phyloP scores from a whole-genome alignment of 441 rosid species.

The Erysimum cheiri region DNA sequence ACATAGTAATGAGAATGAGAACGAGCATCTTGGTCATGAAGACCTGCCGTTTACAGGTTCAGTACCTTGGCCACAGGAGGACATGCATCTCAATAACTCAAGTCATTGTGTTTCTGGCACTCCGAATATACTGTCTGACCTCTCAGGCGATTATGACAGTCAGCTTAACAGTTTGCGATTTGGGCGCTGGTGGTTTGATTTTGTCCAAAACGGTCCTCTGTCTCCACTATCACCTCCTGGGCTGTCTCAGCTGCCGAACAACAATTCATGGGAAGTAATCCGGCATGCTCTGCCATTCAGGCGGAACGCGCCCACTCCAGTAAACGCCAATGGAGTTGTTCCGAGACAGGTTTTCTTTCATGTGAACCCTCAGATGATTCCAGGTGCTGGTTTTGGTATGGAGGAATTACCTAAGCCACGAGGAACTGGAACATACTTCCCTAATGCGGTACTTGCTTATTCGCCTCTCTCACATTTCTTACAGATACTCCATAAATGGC shows the following conservation, averaged over 20 bases:
- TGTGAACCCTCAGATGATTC: constrained; percentile 52
- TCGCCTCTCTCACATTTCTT: constrained; percentile 35
- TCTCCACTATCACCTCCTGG: constrained; percentile 49
- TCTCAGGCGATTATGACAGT: constrained; percentile 61
- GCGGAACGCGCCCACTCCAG: constrained; percentile 46
- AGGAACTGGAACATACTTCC: constrained; percentile 91
- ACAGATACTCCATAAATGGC: constrained; percentile 5
- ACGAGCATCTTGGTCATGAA: constrained; percentile 42
- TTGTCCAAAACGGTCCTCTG: constrained; percentile 48
- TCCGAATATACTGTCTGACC: constrained; percentile 56
- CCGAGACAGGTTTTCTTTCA: constrained; percentile 55
- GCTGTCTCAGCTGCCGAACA: constrained; percentile 55
- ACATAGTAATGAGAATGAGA: constrained; percentile 43
- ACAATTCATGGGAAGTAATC: constrained; percentile 67
- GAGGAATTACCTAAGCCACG: constrained; percentile 75
- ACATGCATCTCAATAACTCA: constrained; percentile 48
- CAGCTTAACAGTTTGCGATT: constrained; percentile 51
- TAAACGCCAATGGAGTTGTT: constrained; percentile 54
- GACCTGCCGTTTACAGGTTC: constrained; percentile 47
- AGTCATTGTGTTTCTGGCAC: constrained; percentile 43
- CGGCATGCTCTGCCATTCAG: constrained; percentile 56
- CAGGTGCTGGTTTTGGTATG: constrained; percentile 54
- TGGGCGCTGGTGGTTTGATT: constrained; percentile 56
- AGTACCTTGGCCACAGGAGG: constrained; percentile 50
- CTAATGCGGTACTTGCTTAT: constrained; percentile 63